Evolutionary conservation across 768 basidiomycete genomes (phyloP).

Genomic region (Lentinula sp.): DNA sequence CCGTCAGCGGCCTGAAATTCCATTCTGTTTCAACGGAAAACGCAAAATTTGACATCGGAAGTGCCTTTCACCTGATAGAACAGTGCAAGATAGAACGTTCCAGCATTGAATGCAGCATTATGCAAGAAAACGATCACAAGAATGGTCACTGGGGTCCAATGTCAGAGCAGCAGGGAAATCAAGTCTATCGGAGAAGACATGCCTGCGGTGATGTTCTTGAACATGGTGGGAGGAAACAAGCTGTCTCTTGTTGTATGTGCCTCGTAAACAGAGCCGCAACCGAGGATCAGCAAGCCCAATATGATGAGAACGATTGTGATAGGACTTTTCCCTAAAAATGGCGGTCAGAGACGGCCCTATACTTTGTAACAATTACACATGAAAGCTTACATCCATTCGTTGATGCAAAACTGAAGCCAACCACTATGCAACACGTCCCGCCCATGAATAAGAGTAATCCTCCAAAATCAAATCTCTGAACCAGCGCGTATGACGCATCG

Average conservation of each 20-base stretch:
- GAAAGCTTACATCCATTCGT: slow-evolving; percentile 55
- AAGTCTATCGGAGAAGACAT: slow-evolving; percentile 14
- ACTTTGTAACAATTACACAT: slow-evolving; percentile 8
- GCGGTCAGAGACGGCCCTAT: slow-evolving; percentile 4
- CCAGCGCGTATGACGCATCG: slow-evolving; percentile 42
- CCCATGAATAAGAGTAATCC: slow-evolving; percentile 75
- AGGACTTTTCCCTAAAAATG: slow-evolving; percentile 52
- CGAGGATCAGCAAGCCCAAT: slow-evolving; percentile 46
- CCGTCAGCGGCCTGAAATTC: slow-evolving; percentile 57
- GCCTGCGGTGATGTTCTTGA: slow-evolving; percentile 59
- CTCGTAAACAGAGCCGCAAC: slow-evolving; percentile 64
- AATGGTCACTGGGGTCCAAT: slow-evolving; percentile 43
- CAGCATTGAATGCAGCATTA: slow-evolving; percentile 77
- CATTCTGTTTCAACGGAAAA: slow-evolving; percentile 2
- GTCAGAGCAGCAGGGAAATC: neutral
- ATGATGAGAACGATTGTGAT: slow-evolving; percentile 57
- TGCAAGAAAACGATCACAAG: slow-evolving; percentile 72
- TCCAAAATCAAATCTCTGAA: slow-evolving; percentile 63
- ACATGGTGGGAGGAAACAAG: slow-evolving; percentile 61
- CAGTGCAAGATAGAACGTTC: slow-evolving; percentile 80
- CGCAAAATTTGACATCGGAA: slow-evolving; percentile 4
- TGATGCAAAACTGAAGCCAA: slow-evolving; percentile 76
- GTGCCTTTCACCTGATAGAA: slow-evolving; percentile 63
- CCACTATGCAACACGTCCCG: slow-evolving; percentile 66
- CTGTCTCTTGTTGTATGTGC: slow-evolving; percentile 59